Evolutionary conservation across 2,329 filamentous ascomycete genomes (phyloP), one percentile per base, ranked within the genome.

Genomic region (Penicillium palitans): DNA sequence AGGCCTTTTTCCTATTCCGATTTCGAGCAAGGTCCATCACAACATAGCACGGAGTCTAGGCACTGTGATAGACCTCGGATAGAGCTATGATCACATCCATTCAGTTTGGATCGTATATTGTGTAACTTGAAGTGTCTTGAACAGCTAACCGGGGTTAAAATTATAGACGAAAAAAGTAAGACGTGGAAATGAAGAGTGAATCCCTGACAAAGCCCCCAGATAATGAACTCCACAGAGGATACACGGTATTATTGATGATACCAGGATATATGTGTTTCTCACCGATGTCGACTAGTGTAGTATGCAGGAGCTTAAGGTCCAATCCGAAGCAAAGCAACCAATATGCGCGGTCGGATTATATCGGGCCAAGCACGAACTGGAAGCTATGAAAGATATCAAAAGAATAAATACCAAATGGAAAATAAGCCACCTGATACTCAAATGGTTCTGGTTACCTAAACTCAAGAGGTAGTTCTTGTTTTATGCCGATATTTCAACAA

Each of bases 61-160:
- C 54, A 53, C 41, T 51, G 35, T 65, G 50, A 61, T 65, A 61
- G 62, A 55, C 45, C 48, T 52, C 29, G 25, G 33, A 47, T 46
- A 29, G 21, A 49, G 45, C 29, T 52, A 53, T 35, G 42, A 56
- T 57, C 35, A 45, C 21, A 37, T 33, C 42, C n/a, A 50, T 47
- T 47, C 44, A 54, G 56, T 50, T 51, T 63, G 53, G 54, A 55
- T 52, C 49, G 1, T 46, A 41, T 24, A 46, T 29, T 39, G 63
- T 66, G 65, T 67, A 63, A 67, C 65, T 63, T 60, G 57, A 60
- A 27, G 29, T 56, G 65, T 62, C 64, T 65, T 55, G 57, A 57
- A 66, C 37, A 49, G 12, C 35, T 53, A 29, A 48, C 45, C 21
- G 48, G 33, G 24, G 42, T 19, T 27, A 37, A 49, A n/a, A 40